Evolutionary conservation across 345 rosid genomes (phyloP).

Genomic region (Iberis pinnata): DNA sequence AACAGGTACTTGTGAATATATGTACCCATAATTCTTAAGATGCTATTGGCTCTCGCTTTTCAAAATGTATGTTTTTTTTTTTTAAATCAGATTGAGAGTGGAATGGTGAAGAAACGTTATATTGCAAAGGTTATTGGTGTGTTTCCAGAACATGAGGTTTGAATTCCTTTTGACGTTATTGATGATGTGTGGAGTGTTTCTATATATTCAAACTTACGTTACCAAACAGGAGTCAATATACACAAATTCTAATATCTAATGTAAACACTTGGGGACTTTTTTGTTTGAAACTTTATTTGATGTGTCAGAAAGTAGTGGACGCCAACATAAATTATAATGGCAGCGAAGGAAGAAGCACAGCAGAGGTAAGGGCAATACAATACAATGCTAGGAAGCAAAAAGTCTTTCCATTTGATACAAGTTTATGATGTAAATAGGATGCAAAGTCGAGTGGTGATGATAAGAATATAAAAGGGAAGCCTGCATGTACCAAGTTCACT

Average conservation of each 20-base stretch:
- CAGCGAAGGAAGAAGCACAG: slow-evolving; percentile 74
- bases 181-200: not conserved
- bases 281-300: slow-evolving; percentile 2
- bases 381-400: no score
- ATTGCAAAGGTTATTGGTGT: slow-evolving; percentile 68
- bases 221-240: no score
- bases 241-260: no score
- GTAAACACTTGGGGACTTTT: slow-evolving; percentile 1
- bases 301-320: slow-evolving; percentile 55
- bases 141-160: slow-evolving; percentile 78
- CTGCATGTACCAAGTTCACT: slow-evolving; percentile 77
- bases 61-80: slow-evolving; percentile 1
- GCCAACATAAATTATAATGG: slow-evolving; percentile 60
- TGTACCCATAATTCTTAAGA: slow-evolving; percentile 1
- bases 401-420: not conserved
- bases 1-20: slow-evolving; percentile 84
- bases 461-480: slow-evolving; percentile 53
- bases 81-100: slow-evolving; percentile 76
- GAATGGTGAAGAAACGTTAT: slow-evolving; percentile 62
- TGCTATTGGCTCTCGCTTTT: slow-evolving; percentile 1
- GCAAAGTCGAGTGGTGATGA: slow-evolving; percentile 34
- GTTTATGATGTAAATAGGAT: slow-evolving; percentile 44
- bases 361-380: slow-evolving; percentile 43
- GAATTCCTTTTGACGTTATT: not conserved
- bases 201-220: no score